Conservation (phyloP, 2,329 filamentous ascomycete genomes). For the Hypocrella siamensis region DNA sequence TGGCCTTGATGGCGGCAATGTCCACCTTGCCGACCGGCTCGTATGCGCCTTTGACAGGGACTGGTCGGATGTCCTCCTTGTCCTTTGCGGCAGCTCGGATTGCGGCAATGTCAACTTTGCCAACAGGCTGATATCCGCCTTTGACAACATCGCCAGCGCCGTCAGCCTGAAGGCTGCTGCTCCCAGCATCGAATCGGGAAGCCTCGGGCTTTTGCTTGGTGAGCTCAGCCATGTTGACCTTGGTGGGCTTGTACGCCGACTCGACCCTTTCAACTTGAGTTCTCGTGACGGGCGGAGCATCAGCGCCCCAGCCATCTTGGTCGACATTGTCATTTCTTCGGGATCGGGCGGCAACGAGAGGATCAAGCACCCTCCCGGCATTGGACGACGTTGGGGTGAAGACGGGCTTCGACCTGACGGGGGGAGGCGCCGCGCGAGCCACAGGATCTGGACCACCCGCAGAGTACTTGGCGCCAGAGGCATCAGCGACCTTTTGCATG, state of each 20-base stretch:
- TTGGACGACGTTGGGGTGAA: conserved; percentile 60
- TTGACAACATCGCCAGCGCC: conserved; percentile 49
- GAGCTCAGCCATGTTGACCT: conserved; percentile 82
- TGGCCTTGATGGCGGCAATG: conserved; percentile 81
- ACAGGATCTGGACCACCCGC: conserved; percentile 43
- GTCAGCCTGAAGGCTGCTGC: conserved; percentile 28
- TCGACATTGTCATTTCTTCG: conserved; percentile 47
- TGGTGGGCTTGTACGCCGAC: conserved; percentile 86
- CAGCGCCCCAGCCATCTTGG: conserved; percentile 83
- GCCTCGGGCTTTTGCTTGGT: conserved; percentile 56
- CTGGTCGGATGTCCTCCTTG: conserved; percentile 62
- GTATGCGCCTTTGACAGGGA: conserved; percentile 80
- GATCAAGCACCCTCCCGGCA: conserved; percentile 41
- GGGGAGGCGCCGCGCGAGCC: conserved; percentile 41
- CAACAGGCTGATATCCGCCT: conserved; percentile 83
- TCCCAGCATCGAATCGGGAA: conserved; percentile 38
- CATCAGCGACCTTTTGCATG: conserved; percentile 84
- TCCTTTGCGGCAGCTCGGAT: conserved; percentile 62
- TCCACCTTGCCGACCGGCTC: conserved; percentile 94
- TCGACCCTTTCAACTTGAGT: conserved; percentile 83
- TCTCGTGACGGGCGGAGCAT: conserved; percentile 81
- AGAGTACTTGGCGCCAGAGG: conserved; percentile 89
- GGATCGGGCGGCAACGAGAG: conserved; percentile 50
- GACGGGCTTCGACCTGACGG: conserved; percentile 74
- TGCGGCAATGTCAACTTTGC: conserved; percentile 93